These are phyloP conservation scores for Cryptococcus sp. DNA, from an alignment of 1,284 basidiomycete genomes.

Conservation along the genomic window DNA sequence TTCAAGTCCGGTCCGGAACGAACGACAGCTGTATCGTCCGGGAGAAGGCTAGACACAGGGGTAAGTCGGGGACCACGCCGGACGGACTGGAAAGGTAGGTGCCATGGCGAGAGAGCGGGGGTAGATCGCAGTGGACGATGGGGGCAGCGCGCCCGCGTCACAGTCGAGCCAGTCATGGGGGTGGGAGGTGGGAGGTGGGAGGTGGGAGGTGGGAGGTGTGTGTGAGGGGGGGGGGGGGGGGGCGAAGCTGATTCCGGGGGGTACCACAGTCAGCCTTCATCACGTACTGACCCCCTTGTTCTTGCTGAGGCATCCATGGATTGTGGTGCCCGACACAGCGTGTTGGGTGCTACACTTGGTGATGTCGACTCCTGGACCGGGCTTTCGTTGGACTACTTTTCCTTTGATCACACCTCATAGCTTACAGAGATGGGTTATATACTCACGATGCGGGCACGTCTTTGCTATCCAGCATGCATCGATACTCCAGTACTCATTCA, in stretches of 20 bases:
- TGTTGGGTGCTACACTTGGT: background rate
- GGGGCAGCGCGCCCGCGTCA: background rate
- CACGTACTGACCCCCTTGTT: no score
- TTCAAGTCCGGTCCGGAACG: constrained; percentile 7
- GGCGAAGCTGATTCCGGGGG: no score
- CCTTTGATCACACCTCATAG: background rate
- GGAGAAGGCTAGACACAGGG: constrained; percentile 23
- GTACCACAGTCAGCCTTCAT: no score
- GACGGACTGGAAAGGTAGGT: no score
- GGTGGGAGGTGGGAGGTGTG: no score
- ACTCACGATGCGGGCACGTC: no score
- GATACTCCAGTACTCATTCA: no score
- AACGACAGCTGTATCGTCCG: constrained; percentile 17
- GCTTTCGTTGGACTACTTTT: background rate
- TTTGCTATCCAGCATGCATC: no score
- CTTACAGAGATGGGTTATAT: background rate
- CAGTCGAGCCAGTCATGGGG: background rate
- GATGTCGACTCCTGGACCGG: background rate
- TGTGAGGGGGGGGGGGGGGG: no score
- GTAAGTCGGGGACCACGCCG: constrained; percentile 8
- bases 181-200: background rate
- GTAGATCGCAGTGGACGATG: background rate
- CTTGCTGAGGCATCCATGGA: no score
- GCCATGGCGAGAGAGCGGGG: background rate
- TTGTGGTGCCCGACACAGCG: no score